Base-by-base conservation (phyloP, 2,329 filamentous ascomycete genomes). In the Talaromyces atroroseus region DNA sequence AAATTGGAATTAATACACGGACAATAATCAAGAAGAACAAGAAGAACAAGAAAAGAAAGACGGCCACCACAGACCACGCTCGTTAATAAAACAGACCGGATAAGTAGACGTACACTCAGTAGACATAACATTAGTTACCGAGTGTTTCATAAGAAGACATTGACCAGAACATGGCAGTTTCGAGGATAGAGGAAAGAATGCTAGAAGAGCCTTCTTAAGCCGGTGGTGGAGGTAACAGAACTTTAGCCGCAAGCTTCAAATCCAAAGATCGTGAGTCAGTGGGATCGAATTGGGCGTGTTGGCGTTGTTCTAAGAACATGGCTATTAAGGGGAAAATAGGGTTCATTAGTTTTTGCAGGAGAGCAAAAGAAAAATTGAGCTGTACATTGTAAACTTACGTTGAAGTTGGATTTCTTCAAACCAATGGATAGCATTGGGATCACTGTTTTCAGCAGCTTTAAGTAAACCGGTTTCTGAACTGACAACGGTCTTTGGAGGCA, bases 211-310 rank as follows among this genome's bases (percentile, higher is more conserved):
- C 6, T 10, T 21, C n/a, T 53, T 26, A 57, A 5, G 40, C 45
- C 42, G 44, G 36, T 26, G 49, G 46, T 14, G 51, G 38, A 8
- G 56, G 56, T 34, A 54, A 5, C 2, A 74, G 64, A 20, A 74
- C 61, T 54, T 66, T 68, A 10, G 71, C 67, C 38, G 69, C 68
- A 55, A 73, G 72, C 54, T 67, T 69, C 11, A 74, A 65, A 58
- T 77, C 74, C 21, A 76, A 62, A 3, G 73, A 76, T 51, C 74
- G 72, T 18, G 69, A 73, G 56, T 76, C 67, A 34, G 61, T 63
- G 0, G 69, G 65, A 58, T 76, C 70, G 57, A 75, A 75, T 18
- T 66, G 57, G 14, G 71, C 70, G 38, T 64, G 61, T 61, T 69
- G 65, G 29, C 72, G 71, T 53, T 74, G 66, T 63, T 74, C 67